Percentiles rank a stretch among this genome's conserved stretches.
These are phyloP conservation scores for Kwoniella sp. DNA, from an alignment of 768 basidiomycete genomes.

Conservation along the genomic window DNA sequence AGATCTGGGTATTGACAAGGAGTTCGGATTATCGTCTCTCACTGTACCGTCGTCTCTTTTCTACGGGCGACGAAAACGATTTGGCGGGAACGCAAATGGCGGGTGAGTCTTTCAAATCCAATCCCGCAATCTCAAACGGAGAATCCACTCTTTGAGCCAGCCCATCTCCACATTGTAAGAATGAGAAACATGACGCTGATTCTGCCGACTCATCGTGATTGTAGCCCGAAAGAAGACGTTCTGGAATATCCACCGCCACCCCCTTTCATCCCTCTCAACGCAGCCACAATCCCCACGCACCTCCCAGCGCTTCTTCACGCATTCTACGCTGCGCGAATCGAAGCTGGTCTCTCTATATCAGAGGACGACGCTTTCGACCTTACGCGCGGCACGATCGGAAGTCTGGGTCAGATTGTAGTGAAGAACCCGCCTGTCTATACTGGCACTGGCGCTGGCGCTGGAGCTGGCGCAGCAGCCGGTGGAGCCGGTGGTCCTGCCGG, in stretches of 20 bases:
- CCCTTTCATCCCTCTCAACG: constrained; percentile 71
- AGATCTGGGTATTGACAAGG: constrained; percentile 83
- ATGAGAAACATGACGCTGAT: too few relatives aligned
- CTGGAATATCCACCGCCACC: constrained; percentile 81
- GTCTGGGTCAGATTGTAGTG: constrained; percentile 46
- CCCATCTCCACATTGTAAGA: too few relatives aligned
- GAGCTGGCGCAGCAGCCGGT: not conserved
- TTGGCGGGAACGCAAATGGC: constrained; percentile 16
- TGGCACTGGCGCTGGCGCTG: not conserved
- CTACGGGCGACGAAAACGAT: constrained; percentile 39
- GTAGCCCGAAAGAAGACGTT: constrained; percentile 52
- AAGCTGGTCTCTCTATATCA: constrained; percentile 32
- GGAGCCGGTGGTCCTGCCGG: too few relatives aligned
- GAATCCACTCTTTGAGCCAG: too few relatives aligned
- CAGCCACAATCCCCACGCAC: constrained; percentile 69
- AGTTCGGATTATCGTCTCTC: constrained; percentile 76
- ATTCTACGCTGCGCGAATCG: constrained; percentile 61
- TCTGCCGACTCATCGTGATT: too few relatives aligned
- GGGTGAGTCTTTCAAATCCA: too few relatives aligned
- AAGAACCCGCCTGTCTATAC: constrained; percentile 16
- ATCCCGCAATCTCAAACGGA: too few relatives aligned
- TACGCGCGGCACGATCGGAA: constrained; percentile 39
- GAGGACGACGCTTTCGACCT: constrained; percentile 48
- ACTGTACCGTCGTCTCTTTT: constrained; percentile 71
- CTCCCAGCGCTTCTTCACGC: constrained; percentile 75